Base-by-base conservation (phyloP, 306 rosid genomes). In the Casuarina cunninghamiana region DNA sequence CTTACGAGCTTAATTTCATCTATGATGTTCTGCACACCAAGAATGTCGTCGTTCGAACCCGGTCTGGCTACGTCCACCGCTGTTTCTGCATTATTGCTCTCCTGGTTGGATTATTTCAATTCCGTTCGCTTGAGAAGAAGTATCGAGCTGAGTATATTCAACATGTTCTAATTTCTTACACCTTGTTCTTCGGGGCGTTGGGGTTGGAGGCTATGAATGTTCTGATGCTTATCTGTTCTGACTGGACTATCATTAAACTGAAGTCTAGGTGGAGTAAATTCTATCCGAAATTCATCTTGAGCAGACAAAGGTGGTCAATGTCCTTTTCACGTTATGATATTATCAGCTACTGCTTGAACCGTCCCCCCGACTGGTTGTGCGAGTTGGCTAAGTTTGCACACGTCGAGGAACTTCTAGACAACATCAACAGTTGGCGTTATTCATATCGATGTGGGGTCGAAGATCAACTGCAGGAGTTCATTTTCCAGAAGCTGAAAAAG, bases 11-110 rank as follows among this genome's bases (percentile, higher is more conserved):
- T 32, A 50, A 54, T 39, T 83, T 83, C 77, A 74, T 78, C 21
- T 78, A 74, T 53, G 80, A 83, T 13, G 80, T 78, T 45, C 83
- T 83, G 46, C 82, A 78, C 78, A 78, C 86, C 65, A 83, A 83
- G 78, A 70, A 17, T 10, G 62, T 48, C 13, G 82, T 82, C 1
- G 50, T 41, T 0, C 78, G 38, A 4, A 2, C 13, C 69, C 17
- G 1, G 21, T 38, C 49, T n/a, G 85, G 85, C 2, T 77, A 55
- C 75, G 0, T 55, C 2, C 72, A 77, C 3, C 79, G 79, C 39
- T 39, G 42, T 10, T 0, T 75, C 10, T 15, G 72, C 73, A 55
- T 72, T 53, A 19, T 26, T 5, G 37, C 54, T 7, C 45, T 69
- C 19, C 2, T 54, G 16, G 39, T 2, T 9, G 78, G 78, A 51